These are phyloP conservation scores for Leucocoprinus birnbaumii DNA, from an alignment of 768 basidiomycete genomes.

Conservation along the genomic window DNA sequence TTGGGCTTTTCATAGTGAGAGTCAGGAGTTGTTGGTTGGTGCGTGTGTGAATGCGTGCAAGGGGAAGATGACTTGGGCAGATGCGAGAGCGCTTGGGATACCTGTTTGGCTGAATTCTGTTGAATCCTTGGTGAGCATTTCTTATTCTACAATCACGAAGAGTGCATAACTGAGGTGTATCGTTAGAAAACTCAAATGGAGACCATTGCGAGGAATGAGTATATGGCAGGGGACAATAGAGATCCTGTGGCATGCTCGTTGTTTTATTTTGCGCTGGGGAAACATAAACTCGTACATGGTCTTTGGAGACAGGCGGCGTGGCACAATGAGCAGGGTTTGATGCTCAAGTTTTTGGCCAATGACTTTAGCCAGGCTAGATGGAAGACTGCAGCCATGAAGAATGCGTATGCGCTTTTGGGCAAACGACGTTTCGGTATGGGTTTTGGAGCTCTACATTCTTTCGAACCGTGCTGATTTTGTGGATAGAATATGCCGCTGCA, in stretches of 20 bases:
- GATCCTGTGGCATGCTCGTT: conserved; percentile 90
- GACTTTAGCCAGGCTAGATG: conserved; percentile 83
- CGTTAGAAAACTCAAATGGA: conserved; percentile 79
- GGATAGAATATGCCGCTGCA: conserved; percentile 91
- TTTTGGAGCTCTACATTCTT: conserved; percentile 1
- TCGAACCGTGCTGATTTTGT: conserved; percentile 7
- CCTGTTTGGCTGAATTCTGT: conserved; percentile 83
- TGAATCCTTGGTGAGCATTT: conserved; percentile 67
- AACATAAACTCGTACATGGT: conserved; percentile 88
- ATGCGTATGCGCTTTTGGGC: conserved; percentile 87
- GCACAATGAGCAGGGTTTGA: conserved; percentile 85
- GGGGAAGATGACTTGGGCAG: conserved; percentile 87
- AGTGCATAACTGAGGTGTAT: conserved; percentile 5
- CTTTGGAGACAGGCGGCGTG: conserved; percentile 95
- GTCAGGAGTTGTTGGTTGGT: conserved; percentile 77
- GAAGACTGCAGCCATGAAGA: conserved; percentile 93
- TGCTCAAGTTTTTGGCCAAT: conserved; percentile 91
- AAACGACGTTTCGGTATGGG: conserved; percentile 90
- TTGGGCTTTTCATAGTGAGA: conserved; percentile 97
- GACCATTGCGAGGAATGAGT: conserved; percentile 87
- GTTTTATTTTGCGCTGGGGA: conserved; percentile 93
- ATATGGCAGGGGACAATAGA: conserved; percentile 81
- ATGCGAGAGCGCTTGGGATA: conserved; percentile 83
- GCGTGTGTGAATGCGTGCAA: conserved; percentile 71
- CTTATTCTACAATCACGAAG: not conserved